A percentile compares a stretch with the other conserved stretches of the same genome.
phyloP scores from a whole-genome alignment of 257 asterid species.

The Nicotiana knightiana region DNA sequence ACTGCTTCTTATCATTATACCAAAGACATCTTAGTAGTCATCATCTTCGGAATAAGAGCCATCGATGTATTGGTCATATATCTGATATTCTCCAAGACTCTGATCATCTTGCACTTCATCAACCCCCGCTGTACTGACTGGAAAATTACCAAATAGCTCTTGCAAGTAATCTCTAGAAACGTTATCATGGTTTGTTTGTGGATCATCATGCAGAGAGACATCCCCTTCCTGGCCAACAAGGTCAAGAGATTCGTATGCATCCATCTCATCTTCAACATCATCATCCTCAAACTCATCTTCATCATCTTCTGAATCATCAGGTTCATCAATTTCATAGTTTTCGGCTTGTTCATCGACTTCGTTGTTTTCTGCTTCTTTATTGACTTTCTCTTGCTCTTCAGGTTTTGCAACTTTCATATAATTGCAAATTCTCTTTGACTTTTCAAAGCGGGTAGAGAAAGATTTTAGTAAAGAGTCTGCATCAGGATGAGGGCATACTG shows the following conservation, averaged over 20 bases:
- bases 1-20: constrained; percentile 13
- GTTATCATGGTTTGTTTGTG: constrained; percentile 53
- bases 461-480: constrained; percentile 60
- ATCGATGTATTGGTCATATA: constrained; percentile 65
- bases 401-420: constrained; percentile 36
- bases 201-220: constrained; percentile 30
- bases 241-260: constrained; percentile 50
- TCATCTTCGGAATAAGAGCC: constrained; percentile 52
- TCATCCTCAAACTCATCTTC: constrained; percentile 44
- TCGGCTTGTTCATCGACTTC: constrained; percentile 7
- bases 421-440: constrained; percentile 40
- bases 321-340: constrained; percentile 1
- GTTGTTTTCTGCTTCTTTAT: constrained; percentile 19
- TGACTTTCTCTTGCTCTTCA: constrained; percentile 41
- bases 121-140: constrained; percentile 36
- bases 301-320: constrained; percentile 9
- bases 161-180: constrained; percentile 69
- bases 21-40: constrained; percentile 38
- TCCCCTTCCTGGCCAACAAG: constrained; percentile 45
- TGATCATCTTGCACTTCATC: constrained; percentile 36
- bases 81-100: constrained; percentile 58
- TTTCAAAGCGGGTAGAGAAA: constrained; percentile 59
- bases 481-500: constrained; percentile 65
- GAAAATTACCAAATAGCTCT: constrained; percentile 81
- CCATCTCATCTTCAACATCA: constrained; percentile 49